Base-by-base conservation (phyloP, 176 grass and related monocot genomes). In the Neostapfia colusana region DNA sequence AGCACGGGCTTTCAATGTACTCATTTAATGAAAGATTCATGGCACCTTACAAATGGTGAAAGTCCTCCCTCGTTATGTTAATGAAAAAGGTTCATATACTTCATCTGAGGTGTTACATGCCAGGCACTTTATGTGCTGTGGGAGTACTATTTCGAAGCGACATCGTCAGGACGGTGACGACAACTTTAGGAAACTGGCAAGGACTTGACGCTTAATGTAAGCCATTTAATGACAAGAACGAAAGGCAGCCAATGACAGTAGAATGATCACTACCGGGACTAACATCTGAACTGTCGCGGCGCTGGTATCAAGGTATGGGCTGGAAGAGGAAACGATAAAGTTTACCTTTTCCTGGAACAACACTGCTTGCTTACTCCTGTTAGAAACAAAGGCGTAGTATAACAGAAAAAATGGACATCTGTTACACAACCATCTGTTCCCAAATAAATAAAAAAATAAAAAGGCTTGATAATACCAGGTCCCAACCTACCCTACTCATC, bases 311-410 rank as follows among this genome's bases (percentile, higher is more conserved):
- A 18, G 63, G 15, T 35, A 45, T 62, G 14, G 15, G 31, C 12
- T 20, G 5, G 63, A 77, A 72, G 17, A 13, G 57, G 74, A 72
- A 51, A 53, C 8, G 7, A 34, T 14, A 64, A 64, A 31, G 16
- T 6, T n/a, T 28, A 13, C 66, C 68, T 57, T 77, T 56, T 48
- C 8, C 14, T 65, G 73, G 79, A 48, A 82, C 27, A 65, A 39
- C 27, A 44, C 17, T 20, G 31, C 73, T 71, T 11, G 35, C 2
- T 39, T 70, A 54, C 12, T 26, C 20, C 38, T 61, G 14, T 10
- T n/a, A n/a, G n/a, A 10, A 49, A 36, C 26, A 46, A 28, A 2
- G 40, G 4, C n/a, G n/a, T n/a, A n/a, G 31, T 31, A 51, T 27
- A 35, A 16, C 56, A 73, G 26, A 21, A 59, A 50, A 14, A 1